Percentiles rank a stretch among this genome's conserved stretches.
These are phyloP conservation scores for Dichotomopilus funicola DNA, from an alignment of 2,329 filamentous ascomycete species.

Conservation along the genomic window DNA sequence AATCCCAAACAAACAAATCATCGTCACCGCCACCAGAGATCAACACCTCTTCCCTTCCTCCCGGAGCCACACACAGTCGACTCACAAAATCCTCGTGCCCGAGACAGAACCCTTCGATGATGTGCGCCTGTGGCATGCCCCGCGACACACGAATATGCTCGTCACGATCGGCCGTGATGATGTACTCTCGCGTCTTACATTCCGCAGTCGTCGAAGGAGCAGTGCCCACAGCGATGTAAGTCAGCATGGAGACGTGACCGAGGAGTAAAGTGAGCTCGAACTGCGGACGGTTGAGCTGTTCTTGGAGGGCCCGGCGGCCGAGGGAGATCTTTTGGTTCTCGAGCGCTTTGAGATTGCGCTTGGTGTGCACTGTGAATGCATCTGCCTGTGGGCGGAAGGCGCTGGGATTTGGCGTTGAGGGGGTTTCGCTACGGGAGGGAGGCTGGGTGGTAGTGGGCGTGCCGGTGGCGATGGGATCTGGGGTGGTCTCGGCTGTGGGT, in stretches of 20 bases:
- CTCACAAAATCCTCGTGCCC: conserved; percentile 83
- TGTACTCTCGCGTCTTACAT: conserved; percentile 34
- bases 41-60: conserved; percentile 50
- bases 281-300: conserved; percentile 21
- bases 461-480: not conserved
- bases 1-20: conserved; percentile 75
- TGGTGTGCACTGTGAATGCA: conserved; percentile 56
- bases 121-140: conserved; percentile 68
- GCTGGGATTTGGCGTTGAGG: conserved; percentile 24
- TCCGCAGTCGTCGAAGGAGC: not conserved
- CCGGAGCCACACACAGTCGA: conserved; percentile 59
- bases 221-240: conserved; percentile 50
- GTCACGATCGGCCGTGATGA: conserved; percentile 51
- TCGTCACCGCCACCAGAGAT: conserved; percentile 84
- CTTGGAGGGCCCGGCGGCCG: conserved; percentile 6
- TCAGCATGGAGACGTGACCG: conserved; percentile 93
- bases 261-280: conserved; percentile 77
- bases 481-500: conserved; percentile 15
- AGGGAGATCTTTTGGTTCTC: conserved; percentile 49
- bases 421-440: conserved; percentile 20
- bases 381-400: conserved; percentile 47
- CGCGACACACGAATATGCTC: conserved; percentile 83
- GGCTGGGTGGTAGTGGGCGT: not conserved
- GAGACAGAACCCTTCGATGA: conserved; percentile 85
- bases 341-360: conserved; percentile 55